Conservation (phyloP, 345 rosid genomes). For the Pistacia integerrima region DNA sequence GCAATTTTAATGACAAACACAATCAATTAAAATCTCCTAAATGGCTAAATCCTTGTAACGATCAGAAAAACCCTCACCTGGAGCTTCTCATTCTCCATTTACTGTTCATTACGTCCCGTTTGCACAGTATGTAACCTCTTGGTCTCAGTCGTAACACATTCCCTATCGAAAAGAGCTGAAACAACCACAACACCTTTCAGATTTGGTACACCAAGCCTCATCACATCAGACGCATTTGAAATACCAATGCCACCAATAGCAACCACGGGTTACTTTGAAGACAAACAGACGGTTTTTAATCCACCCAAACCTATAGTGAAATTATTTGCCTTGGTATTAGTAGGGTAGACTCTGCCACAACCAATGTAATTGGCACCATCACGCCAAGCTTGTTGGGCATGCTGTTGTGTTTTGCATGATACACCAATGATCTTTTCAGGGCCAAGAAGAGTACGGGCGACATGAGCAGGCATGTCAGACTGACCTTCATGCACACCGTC, state of each 20-base stretch:
- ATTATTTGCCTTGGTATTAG: constrained; percentile 75
- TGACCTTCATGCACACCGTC: constrained; percentile 95
- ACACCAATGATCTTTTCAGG: constrained; percentile 87
- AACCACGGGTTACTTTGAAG: constrained; percentile 83
- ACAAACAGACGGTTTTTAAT: constrained; percentile 61
- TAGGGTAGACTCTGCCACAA: constrained; percentile 83
- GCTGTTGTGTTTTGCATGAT: constrained; percentile 84
- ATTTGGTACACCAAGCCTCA: constrained; percentile 50
- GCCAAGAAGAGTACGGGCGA: constrained; percentile 73
- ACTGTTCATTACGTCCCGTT: constrained; percentile 23
- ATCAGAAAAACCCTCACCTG: background rate
- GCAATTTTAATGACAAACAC: too few species aligned
- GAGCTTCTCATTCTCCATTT: background rate
- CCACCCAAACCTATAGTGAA: constrained; percentile 83
- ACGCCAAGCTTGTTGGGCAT: constrained; percentile 81
- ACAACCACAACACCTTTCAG: constrained; percentile 87
- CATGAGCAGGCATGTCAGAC: constrained; percentile 69
- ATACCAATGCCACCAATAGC: constrained; percentile 85
- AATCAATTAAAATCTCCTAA: too few species aligned
- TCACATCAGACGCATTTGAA: constrained; percentile 59
- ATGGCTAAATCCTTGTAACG: too few species aligned
- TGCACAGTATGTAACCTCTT: constrained; percentile 53
- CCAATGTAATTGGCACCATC: constrained; percentile 96
- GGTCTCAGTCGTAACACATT: constrained; percentile 48
- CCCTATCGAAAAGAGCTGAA: constrained; percentile 76